Percentiles rank a stretch among this genome's conserved stretches.
phyloP scores from a whole-genome alignment of 495 filamentous ascomycete genomes.

The Tuber borchii region DNA sequence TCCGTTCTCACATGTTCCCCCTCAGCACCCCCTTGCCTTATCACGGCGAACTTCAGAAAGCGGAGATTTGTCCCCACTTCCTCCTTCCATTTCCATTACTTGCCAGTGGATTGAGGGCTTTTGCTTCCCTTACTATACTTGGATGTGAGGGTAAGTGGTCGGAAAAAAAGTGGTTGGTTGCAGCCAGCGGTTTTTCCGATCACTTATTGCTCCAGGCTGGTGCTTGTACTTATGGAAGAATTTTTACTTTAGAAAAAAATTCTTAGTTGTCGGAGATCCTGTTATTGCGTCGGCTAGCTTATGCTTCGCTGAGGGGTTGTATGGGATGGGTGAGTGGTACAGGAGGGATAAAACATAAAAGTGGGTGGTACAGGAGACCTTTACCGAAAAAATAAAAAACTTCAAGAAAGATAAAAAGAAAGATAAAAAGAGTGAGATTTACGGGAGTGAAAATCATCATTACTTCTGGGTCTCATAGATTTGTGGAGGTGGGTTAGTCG shows the following conservation, averaged over 20 bases:
- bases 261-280: not conserved
- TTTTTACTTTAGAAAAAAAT: no score
- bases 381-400: no score
- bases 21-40: not conserved
- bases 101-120: not conserved
- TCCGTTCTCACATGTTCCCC: not conserved
- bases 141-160: no score
- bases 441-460: not conserved
- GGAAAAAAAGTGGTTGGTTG: no score
- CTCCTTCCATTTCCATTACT: not conserved
- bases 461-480: not conserved
- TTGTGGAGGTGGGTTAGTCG: not conserved
- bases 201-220: no score
- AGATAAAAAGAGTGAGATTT: not conserved
- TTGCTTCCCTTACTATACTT: not conserved
- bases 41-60: not conserved
- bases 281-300: not conserved
- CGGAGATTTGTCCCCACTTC: not conserved
- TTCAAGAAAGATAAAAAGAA: not conserved
- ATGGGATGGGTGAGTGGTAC: no score
- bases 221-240: no score
- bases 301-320: not conserved
- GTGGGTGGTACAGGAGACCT: no score
- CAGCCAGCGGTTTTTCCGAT: no score
- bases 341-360: no score